Evolutionary conservation across 1,139 yeast species (phyloP), one percentile per base, ranked within the genome.

Genomic region (Debaryomyces subglobosus): DNA sequence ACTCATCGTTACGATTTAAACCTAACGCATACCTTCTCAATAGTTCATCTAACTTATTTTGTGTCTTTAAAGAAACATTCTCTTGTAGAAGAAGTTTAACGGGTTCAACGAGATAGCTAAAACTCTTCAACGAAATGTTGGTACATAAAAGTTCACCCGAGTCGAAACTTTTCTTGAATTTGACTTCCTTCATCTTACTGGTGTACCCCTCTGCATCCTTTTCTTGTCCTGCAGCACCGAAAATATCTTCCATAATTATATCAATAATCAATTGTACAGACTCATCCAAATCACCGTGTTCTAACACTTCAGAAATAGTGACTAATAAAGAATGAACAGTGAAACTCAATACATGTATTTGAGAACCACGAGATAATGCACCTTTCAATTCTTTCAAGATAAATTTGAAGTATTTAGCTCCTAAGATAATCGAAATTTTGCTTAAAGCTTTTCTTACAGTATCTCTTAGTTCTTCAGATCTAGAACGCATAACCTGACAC

Each of bases 161-260:
- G 57, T 94, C 98, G 63, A 74, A 88, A 74, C 97, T 87, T 68
- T 89, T 91, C 61, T 89, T 89, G 58, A 84, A 86, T 61, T 89
- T 91, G 37, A 94, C 95, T 72, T 94, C 99, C 59, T 88, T 89
- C 85, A 91, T 89, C 53, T 85, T 85, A 44, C 90, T 85, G 46
- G 81, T 82, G 61, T 94, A 94, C 24, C 92, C 97, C 53, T 91
- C 97, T 13, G 95, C 92, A 57, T 94, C 99, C 64, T 95, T 94
- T 62, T 94, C 99, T 61, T 86, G 86, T 34, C 97, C 96, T 7
- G 96, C 90, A 5, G 87, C 82, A 15, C 99, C 99, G 67, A 94
- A 92, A 3, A 84, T 81, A 61, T 94, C 97, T 62, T 91, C 96
- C 96, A 94, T 92, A 32, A 92, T 78, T 32, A 91, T 75, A 24